Conservation (phyloP, 2,329 filamentous ascomycete genomes). For the Exophiala sp. region DNA sequence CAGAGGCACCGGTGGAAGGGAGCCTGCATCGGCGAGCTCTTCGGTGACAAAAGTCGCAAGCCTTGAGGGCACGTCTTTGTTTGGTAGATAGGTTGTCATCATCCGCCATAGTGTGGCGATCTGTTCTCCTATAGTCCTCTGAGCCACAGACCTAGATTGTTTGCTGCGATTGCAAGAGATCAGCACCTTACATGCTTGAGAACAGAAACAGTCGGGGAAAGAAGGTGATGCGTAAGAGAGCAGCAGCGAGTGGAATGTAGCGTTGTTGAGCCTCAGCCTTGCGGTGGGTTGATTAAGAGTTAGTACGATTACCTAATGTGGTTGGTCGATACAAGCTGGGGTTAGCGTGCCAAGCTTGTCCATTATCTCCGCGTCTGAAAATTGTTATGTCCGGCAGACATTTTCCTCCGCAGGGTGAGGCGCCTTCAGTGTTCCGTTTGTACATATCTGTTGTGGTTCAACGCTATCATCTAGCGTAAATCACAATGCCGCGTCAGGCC, state of each 20-base stretch:
- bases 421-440: background rate
- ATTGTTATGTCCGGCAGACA: background rate
- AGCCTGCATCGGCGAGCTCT: conserved; percentile 8
- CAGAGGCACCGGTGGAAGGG: background rate
- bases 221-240: too few relatives aligned
- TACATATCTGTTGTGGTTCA: background rate
- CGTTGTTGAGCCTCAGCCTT: too few relatives aligned
- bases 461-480: background rate
- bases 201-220: too few relatives aligned
- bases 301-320: too few relatives aligned
- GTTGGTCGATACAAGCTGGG: background rate
- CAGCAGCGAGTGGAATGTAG: too few relatives aligned
- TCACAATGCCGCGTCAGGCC: conserved; percentile 27
- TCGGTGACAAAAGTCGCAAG: conserved; percentile 11
- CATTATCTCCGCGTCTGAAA: background rate
- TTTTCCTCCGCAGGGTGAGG: background rate
- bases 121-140: too few relatives aligned
- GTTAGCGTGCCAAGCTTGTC: background rate
- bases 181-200: too few relatives aligned
- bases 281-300: too few relatives aligned
- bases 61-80: conserved; percentile 7
- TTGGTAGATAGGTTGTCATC: background rate
- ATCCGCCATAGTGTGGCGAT: background rate
- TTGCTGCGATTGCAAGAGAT: too few relatives aligned
- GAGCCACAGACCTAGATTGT: too few relatives aligned